Base-by-base conservation (phyloP, 192 early-diverging fungal species). In the Rhizophagus sp. region DNA sequence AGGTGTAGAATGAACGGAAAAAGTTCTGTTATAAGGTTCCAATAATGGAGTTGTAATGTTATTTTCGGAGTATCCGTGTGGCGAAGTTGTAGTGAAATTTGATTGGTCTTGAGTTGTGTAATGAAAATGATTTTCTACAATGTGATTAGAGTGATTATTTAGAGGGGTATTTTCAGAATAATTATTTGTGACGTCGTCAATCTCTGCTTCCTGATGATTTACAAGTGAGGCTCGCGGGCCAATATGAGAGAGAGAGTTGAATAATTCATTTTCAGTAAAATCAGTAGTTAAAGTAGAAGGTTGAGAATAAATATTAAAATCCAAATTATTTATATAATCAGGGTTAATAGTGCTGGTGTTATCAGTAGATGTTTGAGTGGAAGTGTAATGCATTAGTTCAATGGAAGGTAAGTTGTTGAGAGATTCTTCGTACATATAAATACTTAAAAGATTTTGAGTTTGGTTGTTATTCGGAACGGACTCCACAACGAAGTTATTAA, bases 371-470 rank as follows among this genome's bases (percentile, higher is more conserved):
- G 41, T 44, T 44, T 44, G 52, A 19, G 13, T 2, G 5, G 52
- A 57, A 57, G 52, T 57, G 52, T 57, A 57, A 57, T 57, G 52
- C 52, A 57, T 57, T 57, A 57, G 52, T 57, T 57, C 52, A 57
- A 15, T 17, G 15, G 52, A 19, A 13, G 52, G 15, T 17, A 57
- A 15, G 52, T 19, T 57, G 52, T 57, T 19, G 3, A 52, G 3
- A 52, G 50, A 15, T 52, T 52, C 50, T 19, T 13, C 19, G 19
- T 57, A 57, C 52, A 57, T 57, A 57, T 19, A 57, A 57, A 19
- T 57, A 57, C 4, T 57, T 57, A 57, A 5, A 57, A 19, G 22
- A 19, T 57, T 57, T 57, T 15, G 52, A 57, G 52, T 19, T 4
- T 19, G 13, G 52, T 57, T 17, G 52, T 57, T 57, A 19, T 57